Evolutionary conservation across 495 filamentous ascomycete genomes (phyloP).

Genomic region (Rusavskia elegans): DNA sequence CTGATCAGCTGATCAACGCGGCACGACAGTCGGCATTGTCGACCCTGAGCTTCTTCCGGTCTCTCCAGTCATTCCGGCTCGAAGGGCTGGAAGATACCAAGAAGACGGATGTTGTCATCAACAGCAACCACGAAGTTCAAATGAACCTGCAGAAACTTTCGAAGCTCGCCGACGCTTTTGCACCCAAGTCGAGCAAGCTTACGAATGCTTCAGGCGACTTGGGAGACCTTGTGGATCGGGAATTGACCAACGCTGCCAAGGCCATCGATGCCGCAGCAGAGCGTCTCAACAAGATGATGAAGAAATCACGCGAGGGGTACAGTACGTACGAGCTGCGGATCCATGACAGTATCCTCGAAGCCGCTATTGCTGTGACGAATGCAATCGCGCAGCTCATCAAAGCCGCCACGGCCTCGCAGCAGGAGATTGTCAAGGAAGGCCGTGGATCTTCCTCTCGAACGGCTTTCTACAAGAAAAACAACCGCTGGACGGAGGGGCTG

Average conservation of each 20-base stretch:
- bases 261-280: constrained; percentile 86
- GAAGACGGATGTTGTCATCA: constrained; percentile 91
- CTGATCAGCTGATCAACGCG: constrained; percentile 63
- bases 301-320: constrained; percentile 84
- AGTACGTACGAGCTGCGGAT: constrained; percentile 93
- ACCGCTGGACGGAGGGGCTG: constrained; percentile 92
- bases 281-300: constrained; percentile 75
- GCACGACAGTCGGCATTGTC: constrained; percentile 75
- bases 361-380: constrained; percentile 88
- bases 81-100: constrained; percentile 74
- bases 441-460: constrained; percentile 74
- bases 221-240: constrained; percentile 82
- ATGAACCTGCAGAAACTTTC: constrained; percentile 79
- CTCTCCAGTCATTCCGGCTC: constrained; percentile 81
- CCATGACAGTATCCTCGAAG: constrained; percentile 86
- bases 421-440: constrained; percentile 95
- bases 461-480: constrained; percentile 99
- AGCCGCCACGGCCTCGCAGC: constrained; percentile 82
- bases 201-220: constrained; percentile 63
- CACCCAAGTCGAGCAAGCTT: constrained; percentile 69
- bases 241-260: constrained; percentile 84
- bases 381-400: constrained; percentile 93
- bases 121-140: constrained; percentile 88
- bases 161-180: constrained; percentile 80
- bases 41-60: constrained; percentile 90